These are phyloP conservation scores for Coemansia sp. DNA, from an alignment of 192 early-diverging fungal genomes.

Conservation along the genomic window DNA sequence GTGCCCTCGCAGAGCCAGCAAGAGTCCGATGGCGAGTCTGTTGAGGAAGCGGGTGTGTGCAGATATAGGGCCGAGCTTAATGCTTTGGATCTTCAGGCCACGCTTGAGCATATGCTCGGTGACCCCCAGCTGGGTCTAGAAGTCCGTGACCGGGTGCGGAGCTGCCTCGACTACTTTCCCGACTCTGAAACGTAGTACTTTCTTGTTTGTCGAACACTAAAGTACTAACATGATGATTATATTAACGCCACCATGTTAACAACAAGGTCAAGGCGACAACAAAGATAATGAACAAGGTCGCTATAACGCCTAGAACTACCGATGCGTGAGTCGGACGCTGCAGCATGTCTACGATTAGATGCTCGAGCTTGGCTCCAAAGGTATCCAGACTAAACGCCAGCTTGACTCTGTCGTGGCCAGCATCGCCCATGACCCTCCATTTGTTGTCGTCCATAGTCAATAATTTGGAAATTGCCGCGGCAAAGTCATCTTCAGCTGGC, in stretches of 20 bases:
- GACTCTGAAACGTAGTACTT: conserved; percentile 8
- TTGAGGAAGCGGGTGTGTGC: conserved; percentile 4
- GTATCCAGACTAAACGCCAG: conserved; percentile 65
- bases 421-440: conserved; percentile 63
- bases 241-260: conserved; percentile 10
- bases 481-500: conserved; percentile 64
- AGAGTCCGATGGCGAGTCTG: conserved; percentile 13
- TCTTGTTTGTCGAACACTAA: too few relatives aligned
- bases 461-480: conserved; percentile 61
- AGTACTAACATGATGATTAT: not conserved
- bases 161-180: conserved; percentile 42
- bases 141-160: conserved; percentile 50
- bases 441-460: conserved; percentile 42
- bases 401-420: conserved; percentile 65
- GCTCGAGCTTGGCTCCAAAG: conserved; percentile 73
- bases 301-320: conserved; percentile 34
- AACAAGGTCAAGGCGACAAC: conserved; percentile 15
- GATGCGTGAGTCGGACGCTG: conserved; percentile 27
- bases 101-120: conserved; percentile 26
- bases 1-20: not conserved
- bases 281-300: conserved; percentile 42
- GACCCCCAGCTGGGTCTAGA: conserved; percentile 28
- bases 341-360: conserved; percentile 57
- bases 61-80: conserved; percentile 18
- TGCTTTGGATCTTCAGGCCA: conserved; percentile 20